A percentile compares a stretch with the other conserved stretches of the same genome.
These are phyloP conservation scores for Allium sativum DNA, from an alignment of 106 monocot species.

Conservation along the genomic window DNA sequence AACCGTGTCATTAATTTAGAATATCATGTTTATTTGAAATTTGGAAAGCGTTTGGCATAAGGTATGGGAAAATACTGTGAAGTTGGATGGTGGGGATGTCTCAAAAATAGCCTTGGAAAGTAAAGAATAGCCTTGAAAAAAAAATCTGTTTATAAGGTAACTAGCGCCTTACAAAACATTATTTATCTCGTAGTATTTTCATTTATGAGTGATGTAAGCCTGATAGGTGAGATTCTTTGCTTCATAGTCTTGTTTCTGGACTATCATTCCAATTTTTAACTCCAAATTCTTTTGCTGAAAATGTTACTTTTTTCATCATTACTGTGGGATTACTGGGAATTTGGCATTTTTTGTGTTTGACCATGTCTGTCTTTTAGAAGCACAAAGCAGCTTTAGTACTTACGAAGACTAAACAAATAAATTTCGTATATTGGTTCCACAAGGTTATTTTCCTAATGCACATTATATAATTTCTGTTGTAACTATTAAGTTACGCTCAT, in stretches of 20 bases:
- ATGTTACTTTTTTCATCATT: constrained; percentile 1
- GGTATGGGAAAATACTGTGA: too few relatives aligned
- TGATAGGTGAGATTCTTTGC: constrained; percentile 43
- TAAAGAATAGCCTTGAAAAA: too few relatives aligned
- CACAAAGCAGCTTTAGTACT: constrained; percentile 24
- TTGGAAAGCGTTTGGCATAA: too few relatives aligned
- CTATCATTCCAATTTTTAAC: constrained; percentile 23
- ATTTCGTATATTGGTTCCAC: constrained; percentile 51
- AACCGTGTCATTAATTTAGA: too few relatives aligned
- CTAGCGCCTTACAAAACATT: neutral
- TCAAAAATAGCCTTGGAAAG: too few relatives aligned
- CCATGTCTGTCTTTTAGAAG: constrained; percentile 26
- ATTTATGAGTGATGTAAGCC: neutral
- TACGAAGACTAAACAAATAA: constrained; percentile 70
- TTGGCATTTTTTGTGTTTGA: neutral
- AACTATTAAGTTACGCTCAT: neutral
- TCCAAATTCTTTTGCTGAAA: constrained; percentile 20
- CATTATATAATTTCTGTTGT: neutral
- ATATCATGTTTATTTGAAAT: too few relatives aligned
- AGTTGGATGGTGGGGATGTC: too few relatives aligned
- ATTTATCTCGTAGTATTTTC: constrained; percentile 1
- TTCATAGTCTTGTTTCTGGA: constrained; percentile 24
- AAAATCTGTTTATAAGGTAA: too few relatives aligned
- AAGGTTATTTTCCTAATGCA: constrained; percentile 26
- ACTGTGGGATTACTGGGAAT: neutral